phyloP scores from a whole-genome alignment of 805 yeast genomes.

The Yamadazyma laniorum region DNA sequence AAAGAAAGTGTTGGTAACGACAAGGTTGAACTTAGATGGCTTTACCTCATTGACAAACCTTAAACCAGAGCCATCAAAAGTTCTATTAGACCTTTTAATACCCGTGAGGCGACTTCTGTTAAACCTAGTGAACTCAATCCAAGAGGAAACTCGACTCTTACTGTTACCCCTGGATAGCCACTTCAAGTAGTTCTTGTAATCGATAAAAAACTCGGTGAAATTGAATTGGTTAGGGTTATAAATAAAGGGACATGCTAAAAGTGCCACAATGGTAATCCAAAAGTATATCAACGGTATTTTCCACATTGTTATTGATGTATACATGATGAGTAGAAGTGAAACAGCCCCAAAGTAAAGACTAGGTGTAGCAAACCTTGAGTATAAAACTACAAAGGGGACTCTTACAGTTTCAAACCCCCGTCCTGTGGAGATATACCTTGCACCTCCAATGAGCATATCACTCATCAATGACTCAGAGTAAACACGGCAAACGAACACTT shows the following conservation, averaged over 20 bases:
- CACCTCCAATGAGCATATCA: conserved; percentile 81
- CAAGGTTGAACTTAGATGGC: conserved; percentile 47
- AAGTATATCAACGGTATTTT: conserved; percentile 57
- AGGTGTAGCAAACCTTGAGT: conserved; percentile 69
- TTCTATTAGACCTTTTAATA: conserved; percentile 43
- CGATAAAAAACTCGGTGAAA: conserved; percentile 66
- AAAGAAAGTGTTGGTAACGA: conserved; percentile 42
- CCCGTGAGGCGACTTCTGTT: conserved; percentile 57
- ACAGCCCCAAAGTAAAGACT: conserved; percentile 64
- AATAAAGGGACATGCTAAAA: conserved; percentile 68
- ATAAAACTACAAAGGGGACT: conserved; percentile 70
- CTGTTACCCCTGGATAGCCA: conserved; percentile 57
- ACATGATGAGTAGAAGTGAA: conserved; percentile 51
- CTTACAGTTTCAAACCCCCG: conserved; percentile 84
- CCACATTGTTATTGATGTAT: conserved; percentile 65
- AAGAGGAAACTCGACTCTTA: conserved; percentile 29
- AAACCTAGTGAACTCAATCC: conserved; percentile 50
- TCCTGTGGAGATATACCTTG: conserved; percentile 82
- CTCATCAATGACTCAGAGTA: conserved; percentile 69
- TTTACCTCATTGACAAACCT: conserved; percentile 39
- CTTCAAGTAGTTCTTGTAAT: conserved; percentile 53
- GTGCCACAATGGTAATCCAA: conserved; percentile 66
- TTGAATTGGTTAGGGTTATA: conserved; percentile 79
- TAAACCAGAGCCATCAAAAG: conserved; percentile 35
- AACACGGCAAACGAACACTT: conserved; percentile 78